A percentile compares a stretch with the other conserved stretches of the same genome.
These are phyloP conservation scores for Reticulomyxa filosa DNA, from an alignment of 78 protist species.

Conservation along the genomic window DNA sequence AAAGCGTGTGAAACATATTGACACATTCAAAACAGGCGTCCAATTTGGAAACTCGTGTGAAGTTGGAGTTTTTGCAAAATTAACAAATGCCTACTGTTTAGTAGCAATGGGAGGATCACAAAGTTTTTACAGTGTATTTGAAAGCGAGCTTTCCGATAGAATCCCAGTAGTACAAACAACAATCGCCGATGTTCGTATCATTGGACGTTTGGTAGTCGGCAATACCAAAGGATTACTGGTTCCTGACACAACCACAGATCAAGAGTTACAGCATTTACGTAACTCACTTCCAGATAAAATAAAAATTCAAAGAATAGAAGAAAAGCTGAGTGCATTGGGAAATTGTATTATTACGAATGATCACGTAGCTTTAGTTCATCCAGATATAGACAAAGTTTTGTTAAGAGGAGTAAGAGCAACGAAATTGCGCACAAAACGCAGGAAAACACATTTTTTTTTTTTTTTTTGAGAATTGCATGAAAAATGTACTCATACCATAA, in stretches of 20 bases:
- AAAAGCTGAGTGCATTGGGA: conserved; percentile 81
- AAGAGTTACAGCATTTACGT: conserved; percentile 84
- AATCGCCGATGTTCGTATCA: conserved; percentile 57
- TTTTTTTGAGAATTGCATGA: neutral
- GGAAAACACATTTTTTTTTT: neutral
- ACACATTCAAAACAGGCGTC: too few relatives aligned
- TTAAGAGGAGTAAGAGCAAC: conserved; percentile 15
- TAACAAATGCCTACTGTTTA: conserved; percentile 89
- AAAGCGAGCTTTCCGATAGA: conserved; percentile 70
- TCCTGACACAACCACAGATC: conserved; percentile 86
- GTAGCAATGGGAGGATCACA: conserved; percentile 71
- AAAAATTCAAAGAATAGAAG: conserved; percentile 2
- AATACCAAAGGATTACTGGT: conserved; percentile 86
- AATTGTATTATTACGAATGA: conserved; percentile 87
- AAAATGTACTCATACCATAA: neutral
- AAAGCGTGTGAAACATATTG: too few relatives aligned
- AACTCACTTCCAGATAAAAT: conserved; percentile 83
- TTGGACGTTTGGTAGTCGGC: conserved; percentile 80
- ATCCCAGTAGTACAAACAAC: conserved; percentile 71
- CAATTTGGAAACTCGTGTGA: conserved; percentile 84
- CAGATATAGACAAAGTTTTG: conserved; percentile 78
- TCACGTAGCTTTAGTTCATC: conserved; percentile 87
- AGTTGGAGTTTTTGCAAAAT: conserved; percentile 86
- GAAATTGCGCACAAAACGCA: conserved; percentile 9
- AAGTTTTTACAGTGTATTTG: conserved; percentile 71